phyloP scores from a whole-genome alignment of 148 eudicot genomes.

The Spergularia marina region DNA sequence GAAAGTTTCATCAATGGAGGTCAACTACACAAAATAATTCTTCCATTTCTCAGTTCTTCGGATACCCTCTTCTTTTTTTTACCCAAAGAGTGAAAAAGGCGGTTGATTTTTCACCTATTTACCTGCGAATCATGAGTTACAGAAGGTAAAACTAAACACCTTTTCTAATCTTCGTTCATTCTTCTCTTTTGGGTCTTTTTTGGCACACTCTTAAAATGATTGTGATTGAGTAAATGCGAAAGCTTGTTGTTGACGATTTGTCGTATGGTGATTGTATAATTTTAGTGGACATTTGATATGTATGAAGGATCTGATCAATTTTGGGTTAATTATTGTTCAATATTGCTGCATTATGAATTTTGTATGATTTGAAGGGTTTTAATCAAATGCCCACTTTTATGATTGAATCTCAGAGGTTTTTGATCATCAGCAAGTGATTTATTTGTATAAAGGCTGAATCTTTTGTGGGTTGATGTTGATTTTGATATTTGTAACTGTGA shows the following conservation, averaged over 20 bases:
- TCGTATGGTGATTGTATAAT: too few species aligned
- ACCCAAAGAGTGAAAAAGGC: neutral
- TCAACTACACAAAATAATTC: slow-evolving; percentile 8
- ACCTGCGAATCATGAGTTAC: slow-evolving; percentile 15
- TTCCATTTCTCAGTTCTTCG: neutral
- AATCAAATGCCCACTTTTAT: neutral
- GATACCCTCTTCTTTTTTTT: neutral
- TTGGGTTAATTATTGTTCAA: neutral
- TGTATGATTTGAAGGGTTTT: neutral
- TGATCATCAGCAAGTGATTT: too few species aligned
- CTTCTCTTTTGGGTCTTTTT: neutral
- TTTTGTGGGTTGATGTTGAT: too few species aligned
- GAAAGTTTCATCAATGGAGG: slow-evolving; percentile 1
- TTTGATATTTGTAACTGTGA: too few species aligned
- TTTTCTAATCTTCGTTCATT: neutral
- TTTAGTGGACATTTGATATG: neutral
- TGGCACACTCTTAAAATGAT: neutral
- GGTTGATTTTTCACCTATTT: neutral
- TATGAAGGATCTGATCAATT: neutral
- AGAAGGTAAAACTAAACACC: slow-evolving; percentile 20
- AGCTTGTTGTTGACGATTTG: too few species aligned
- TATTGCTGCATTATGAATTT: neutral
- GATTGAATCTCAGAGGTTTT: too few species aligned
- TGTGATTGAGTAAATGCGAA: neutral
- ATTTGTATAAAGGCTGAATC: too few species aligned